phyloP scores from a whole-genome alignment of 164 flowering plant genomes.

The Aristolochia fimbriata region DNA sequence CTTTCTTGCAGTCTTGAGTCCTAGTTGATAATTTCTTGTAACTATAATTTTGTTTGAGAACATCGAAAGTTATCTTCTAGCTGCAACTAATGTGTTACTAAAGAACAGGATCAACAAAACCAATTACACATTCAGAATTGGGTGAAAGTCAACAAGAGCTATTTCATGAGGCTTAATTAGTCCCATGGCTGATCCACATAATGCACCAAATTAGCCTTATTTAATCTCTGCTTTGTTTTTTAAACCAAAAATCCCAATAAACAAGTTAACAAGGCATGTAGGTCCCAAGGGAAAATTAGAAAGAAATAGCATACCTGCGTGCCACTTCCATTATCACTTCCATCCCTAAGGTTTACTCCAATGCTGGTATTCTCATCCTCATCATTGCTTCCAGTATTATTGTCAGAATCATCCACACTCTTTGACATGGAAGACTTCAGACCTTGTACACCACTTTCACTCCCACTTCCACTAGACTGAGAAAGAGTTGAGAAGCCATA shows the following conservation, averaged over 20 bases:
- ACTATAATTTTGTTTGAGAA: too few relatives aligned
- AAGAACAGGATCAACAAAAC: too few relatives aligned
- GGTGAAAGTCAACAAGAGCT: background rate
- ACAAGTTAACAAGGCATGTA: background rate
- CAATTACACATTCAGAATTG: too few relatives aligned
- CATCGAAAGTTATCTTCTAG: too few relatives aligned
- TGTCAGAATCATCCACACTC: conserved; percentile 30
- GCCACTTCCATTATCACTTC: conserved; percentile 60
- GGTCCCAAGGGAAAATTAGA: too few relatives aligned
- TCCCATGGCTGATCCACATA: background rate
- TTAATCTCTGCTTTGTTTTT: background rate
- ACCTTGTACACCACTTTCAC: conserved; percentile 48
- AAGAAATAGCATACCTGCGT: conserved; percentile 33
- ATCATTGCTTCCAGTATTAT: conserved; percentile 38
- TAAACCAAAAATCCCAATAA: background rate
- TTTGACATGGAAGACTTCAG: conserved; percentile 30
- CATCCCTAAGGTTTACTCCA: conserved; percentile 32
- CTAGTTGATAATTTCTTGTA: too few relatives aligned
- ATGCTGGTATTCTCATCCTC: conserved; percentile 35
- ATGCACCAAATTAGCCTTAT: too few relatives aligned
- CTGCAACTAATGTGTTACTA: too few relatives aligned
- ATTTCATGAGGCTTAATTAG: background rate
- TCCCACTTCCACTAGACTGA: conserved; percentile 73
- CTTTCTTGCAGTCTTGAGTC: too few relatives aligned
- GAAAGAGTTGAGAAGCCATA: conserved; percentile 3